Evolutionary conservation across 2,329 filamentous ascomycete genomes (phyloP), one percentile per base, ranked within the genome.

Genomic region (Penicillium brevicompactum): DNA sequence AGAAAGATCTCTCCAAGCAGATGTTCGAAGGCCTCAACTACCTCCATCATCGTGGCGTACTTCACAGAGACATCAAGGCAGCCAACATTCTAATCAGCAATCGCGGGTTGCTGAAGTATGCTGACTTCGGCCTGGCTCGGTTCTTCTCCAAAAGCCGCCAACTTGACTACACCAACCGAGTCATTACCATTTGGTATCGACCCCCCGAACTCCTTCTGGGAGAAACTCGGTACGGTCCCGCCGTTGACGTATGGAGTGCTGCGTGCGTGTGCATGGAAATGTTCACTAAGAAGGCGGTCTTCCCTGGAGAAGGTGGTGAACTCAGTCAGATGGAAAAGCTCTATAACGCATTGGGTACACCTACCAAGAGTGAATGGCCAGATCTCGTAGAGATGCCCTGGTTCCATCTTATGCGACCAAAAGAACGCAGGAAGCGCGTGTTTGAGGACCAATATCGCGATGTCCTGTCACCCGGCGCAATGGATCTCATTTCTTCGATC

Each of bases 141-240:
- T 99, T 99, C 75, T 99, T 96, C 69, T 90, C 92, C 32, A 99
- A 99, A 72, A 87, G 89, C 47, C 87, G 89, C 57, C 90, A 94
- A 72, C 84, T 96, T 45, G 93, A 99, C 72, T 99, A 99, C 73
- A 99, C 94, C 1, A 99, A 99, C 70, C 89, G 94, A 34, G 95
- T 99, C 65, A 96, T 99, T 70, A 99, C 94, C 2, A 97, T 99
- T 62, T 99, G 95, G 95, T 97, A 97, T 72, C 86, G 92, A 4
- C 90, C 91, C 0, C 92, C 92, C 0, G 92, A 97, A 71, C 82
- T 97, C n/a, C 79, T 96, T 0, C 82, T 96, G 1, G 92, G 92
- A 6, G 92, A 96, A 73, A 96, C 92, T 5, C 86, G 90, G 65
- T 97, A 97, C 70, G 91, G 90, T 4, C 90, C 91, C 0, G 90